Base-by-base conservation (phyloP, 306 rosid species). In the Arachis stenosperma region DNA sequence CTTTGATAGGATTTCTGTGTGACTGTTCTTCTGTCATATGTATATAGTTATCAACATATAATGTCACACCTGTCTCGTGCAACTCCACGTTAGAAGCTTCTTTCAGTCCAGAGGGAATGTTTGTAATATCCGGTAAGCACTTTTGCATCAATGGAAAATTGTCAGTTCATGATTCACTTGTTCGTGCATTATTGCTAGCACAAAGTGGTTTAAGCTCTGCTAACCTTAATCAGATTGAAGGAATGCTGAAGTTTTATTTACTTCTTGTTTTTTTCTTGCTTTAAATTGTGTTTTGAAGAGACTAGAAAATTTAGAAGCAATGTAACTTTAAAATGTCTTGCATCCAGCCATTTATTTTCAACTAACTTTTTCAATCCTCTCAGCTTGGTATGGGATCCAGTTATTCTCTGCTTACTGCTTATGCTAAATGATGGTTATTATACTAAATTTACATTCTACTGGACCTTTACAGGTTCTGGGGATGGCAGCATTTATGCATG, bases 41-140 rank as follows among this genome's bases (percentile, higher is more conserved):
- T 70, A 51, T 75, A 15, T 71, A 94, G 98, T 81, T 94, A 80
- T 87, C 91, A 68, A 89, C 97, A 2, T 85, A 88, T 81, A 91
- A 86, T 65, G 96, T 88, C 44, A 81, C 79, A 43, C 97, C 92
- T 52, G 92, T 94, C 68, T 89, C 95, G 17, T 61, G 81, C 72
- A 88, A 83, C 73, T 87, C 97, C 71, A 94, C 96, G 8, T 78
- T 94, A 78, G 98, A 94, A 87, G 97, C 97, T 69, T 91, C 98
- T 79, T 94, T 91, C 86, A 94, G 96, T 75, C 97, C 97, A 0
- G 97, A 94, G 72, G 97, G 98, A 73, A 94, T 84, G 96, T 94
- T 91, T 85, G 96, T 91, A 37, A 81, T 91, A 74, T 94, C 97
- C 72, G 92, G 97, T 88, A 84, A 55, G 65, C 71, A 57, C 17